Conservation (phyloP, 2,329 filamentous ascomycete genomes). For the Coccinonectria pachysandricola region DNA sequence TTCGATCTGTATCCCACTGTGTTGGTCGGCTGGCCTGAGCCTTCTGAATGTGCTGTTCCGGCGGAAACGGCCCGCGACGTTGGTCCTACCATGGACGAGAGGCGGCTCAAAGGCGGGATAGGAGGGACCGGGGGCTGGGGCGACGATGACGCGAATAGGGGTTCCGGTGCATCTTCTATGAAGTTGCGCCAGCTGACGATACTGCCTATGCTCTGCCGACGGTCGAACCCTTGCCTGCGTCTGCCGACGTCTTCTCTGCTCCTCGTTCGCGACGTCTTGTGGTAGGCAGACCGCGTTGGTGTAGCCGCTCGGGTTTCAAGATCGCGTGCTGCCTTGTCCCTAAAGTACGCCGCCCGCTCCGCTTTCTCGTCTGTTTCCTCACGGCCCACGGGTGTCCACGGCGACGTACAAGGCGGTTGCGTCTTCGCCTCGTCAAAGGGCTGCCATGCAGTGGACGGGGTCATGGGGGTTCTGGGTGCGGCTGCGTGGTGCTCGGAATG, state of each 20-base stretch:
- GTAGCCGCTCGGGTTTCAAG: conserved; percentile 2
- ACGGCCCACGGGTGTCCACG: conserved; percentile 13
- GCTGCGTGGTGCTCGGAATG: conserved; percentile 9
- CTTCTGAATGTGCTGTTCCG: background rate
- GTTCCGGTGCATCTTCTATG: conserved; percentile 13
- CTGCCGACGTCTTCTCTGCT: conserved; percentile 6
- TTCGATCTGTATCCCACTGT: conserved; percentile 11
- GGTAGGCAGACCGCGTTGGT: conserved; percentile 2
- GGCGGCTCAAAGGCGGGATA: conserved; percentile 9
- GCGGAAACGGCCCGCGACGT: conserved; percentile 1
- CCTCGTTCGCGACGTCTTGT: conserved; percentile 4
- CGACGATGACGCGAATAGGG: conserved; percentile 13
- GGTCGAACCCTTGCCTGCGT: conserved; percentile 1
- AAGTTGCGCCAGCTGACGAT: conserved; percentile 15
- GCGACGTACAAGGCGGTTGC: conserved; percentile 12
- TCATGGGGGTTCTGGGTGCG: conserved; percentile 8
- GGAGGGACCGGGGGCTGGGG: conserved; percentile 18
- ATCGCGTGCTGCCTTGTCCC: conserved; percentile 10
- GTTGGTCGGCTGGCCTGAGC: background rate
- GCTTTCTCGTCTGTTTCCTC: conserved; percentile 11
- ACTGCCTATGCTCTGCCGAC: conserved; percentile 14
- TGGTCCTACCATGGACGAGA: conserved; percentile 3
- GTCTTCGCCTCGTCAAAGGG: conserved; percentile 15
- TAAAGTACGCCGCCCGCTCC: conserved; percentile 13
- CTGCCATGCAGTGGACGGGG: conserved; percentile 14